These are phyloP conservation scores for Cucurbita moschata DNA, from an alignment of 306 rosid genomes.

Conservation along the genomic window DNA sequence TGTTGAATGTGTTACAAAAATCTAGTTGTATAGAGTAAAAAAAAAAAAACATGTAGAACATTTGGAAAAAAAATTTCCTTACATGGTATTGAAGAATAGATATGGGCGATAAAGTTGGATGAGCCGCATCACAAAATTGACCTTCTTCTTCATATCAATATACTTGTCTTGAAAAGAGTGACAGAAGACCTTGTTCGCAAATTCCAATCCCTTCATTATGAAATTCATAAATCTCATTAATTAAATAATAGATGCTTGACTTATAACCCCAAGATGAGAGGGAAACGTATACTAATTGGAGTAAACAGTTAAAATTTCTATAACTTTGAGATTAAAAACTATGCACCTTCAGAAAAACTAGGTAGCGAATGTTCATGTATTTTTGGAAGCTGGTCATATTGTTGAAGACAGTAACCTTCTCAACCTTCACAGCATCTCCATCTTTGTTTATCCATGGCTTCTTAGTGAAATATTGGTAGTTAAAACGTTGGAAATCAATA, in stretches of 20 bases:
- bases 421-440: conserved; percentile 47
- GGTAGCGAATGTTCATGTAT: conserved; percentile 56
- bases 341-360: conserved; percentile 40
- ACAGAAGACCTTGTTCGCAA: conserved; percentile 45
- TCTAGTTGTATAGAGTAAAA: too few species aligned
- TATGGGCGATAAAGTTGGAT: conserved; percentile 65
- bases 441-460: conserved; percentile 60
- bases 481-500: conserved; percentile 15
- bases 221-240: neutral
- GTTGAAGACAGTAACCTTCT: conserved; percentile 16
- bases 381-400: conserved; percentile 58
- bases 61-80: conserved; percentile 4
- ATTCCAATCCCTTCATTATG: conserved; percentile 32
- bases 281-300: too few species aligned
- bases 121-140: conserved; percentile 40
- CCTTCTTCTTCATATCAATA: conserved; percentile 29
- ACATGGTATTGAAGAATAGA: conserved; percentile 63
- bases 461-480: conserved; percentile 28
- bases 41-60: too few species aligned
- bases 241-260: too few species aligned
- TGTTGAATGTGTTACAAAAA: too few species aligned
- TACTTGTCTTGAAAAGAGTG: conserved; percentile 36
- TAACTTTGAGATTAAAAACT: too few species aligned
- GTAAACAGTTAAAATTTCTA: too few species aligned
- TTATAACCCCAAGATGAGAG: too few species aligned